Evolutionary conservation across 2,329 filamentous ascomycete species (phyloP).

Genomic region (Aspergillus intermedius): DNA sequence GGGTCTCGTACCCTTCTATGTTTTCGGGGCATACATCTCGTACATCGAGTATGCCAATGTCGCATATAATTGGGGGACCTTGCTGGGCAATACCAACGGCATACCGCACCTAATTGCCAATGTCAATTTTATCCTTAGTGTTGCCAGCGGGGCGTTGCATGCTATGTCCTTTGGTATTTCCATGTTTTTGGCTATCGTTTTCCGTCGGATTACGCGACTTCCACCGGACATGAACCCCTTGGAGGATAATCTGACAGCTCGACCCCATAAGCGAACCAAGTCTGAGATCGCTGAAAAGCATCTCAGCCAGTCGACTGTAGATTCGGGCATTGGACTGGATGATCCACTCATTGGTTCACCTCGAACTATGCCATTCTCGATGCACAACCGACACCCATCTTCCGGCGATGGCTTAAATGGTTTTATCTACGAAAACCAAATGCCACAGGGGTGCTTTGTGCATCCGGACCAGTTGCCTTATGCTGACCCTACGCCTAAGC

Average conservation of each 20-base stretch:
- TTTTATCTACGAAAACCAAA: conserved; percentile 41
- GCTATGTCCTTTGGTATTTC: conserved; percentile 63
- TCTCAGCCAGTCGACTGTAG: conserved; percentile 45
- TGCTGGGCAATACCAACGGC: conserved; percentile 50
- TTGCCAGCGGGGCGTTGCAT: conserved; percentile 61
- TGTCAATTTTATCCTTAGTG: conserved; percentile 62
- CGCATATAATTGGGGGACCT: conserved; percentile 57
- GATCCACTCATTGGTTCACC: conserved; percentile 39
- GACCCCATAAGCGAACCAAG: conserved; percentile 67
- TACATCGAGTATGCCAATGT: conserved; percentile 44
- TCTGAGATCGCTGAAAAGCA: conserved; percentile 58
- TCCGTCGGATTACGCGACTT: conserved; percentile 72
- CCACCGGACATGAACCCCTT: conserved; percentile 95
- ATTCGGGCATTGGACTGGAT: conserved; percentile 31
- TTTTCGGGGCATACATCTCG: conserved; percentile 52
- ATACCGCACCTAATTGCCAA: conserved; percentile 56
- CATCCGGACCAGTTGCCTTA: conserved; percentile 27
- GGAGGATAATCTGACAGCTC: conserved; percentile 74
- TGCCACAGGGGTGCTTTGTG: conserved; percentile 44
- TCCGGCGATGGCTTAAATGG: conserved; percentile 51
- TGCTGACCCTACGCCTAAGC: conserved; percentile 16
- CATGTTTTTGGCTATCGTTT: conserved; percentile 68
- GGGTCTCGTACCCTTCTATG: conserved; percentile 58
- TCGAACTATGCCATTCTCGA: conserved; percentile 61
- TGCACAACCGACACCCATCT: conserved; percentile 66